These are phyloP conservation scores for Phyllachora maydis DNA, from an alignment of 2,329 filamentous ascomycete species.

Conservation along the genomic window DNA sequence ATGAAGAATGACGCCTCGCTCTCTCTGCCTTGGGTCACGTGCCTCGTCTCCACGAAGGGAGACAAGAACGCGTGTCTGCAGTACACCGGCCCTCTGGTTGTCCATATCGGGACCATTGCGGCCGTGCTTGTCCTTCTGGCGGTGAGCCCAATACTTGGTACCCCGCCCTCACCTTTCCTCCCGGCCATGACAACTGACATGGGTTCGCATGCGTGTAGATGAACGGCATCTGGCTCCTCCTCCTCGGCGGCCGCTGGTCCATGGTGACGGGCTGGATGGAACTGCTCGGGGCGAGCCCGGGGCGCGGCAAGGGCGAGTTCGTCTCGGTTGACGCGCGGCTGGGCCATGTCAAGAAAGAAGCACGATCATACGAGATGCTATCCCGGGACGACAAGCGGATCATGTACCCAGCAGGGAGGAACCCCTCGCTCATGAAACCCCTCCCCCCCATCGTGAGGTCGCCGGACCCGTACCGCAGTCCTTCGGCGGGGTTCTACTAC, in stretches of 20 bases:
- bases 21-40: constrained; percentile 47
- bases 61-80: constrained; percentile 47
- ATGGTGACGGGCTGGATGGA: constrained; percentile 75
- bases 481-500: constrained; percentile 6
- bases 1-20: constrained; percentile 29
- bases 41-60: constrained; percentile 36
- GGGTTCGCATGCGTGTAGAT: constrained; percentile 22
- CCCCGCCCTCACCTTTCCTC: constrained; percentile 4
- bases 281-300: constrained; percentile 27
- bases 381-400: constrained; percentile 29
- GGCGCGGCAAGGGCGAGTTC: constrained; percentile 51
- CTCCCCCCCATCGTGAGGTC: constrained; percentile 8
- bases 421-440: constrained; percentile 15
- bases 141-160: constrained; percentile 25
- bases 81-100: constrained; percentile 37
- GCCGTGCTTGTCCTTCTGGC: constrained; percentile 69
- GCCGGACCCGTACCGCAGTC: constrained; percentile 4
- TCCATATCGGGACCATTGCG: constrained; percentile 57
- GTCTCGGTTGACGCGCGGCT: constrained; percentile 64
- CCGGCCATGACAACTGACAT: not conserved
- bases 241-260: constrained; percentile 65
- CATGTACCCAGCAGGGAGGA: constrained; percentile 27
- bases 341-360: constrained; percentile 35
- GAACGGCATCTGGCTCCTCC: constrained; percentile 67
- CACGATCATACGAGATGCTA: constrained; percentile 67